Conservation (phyloP, 2,329 filamentous ascomycete genomes). For the Dactylellina sp. region DNA sequence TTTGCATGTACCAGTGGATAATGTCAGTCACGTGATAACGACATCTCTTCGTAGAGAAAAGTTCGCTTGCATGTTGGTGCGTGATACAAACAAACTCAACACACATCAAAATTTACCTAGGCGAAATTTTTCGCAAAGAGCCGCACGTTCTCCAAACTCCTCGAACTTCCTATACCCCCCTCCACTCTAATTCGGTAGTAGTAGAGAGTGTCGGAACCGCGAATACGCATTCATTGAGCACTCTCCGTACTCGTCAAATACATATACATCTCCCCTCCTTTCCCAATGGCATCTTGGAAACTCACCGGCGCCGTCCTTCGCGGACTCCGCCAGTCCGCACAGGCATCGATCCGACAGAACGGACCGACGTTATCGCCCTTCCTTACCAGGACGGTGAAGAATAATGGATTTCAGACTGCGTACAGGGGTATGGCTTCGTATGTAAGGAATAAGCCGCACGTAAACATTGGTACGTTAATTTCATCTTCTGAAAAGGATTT, state of each 20-base stretch:
- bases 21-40: constrained; percentile 40
- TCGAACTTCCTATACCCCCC: not conserved
- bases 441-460: constrained; percentile 93
- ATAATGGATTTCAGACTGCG: constrained; percentile 66
- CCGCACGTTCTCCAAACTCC: constrained; percentile 26
- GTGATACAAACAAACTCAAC: constrained; percentile 35
- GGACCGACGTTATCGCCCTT: constrained; percentile 48
- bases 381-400: constrained; percentile 63
- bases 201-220: constrained; percentile 1
- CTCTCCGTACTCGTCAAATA: not conserved
- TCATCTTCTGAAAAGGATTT: constrained; percentile 11
- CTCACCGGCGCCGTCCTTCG: constrained; percentile 58
- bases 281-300: constrained; percentile 61
- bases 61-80: constrained; percentile 27
- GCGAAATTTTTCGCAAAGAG: constrained; percentile 56
- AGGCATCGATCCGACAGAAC: constrained; percentile 56
- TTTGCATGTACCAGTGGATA: too few species aligned
- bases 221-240: not conserved
- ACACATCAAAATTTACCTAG: constrained; percentile 21
- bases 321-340: constrained; percentile 55
- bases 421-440: constrained; percentile 66
- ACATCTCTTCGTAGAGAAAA: not conserved
- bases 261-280: constrained; percentile 22
- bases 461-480: constrained; percentile 83
- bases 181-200: constrained; percentile 9